phyloP scores from a whole-genome alignment of 2,329 filamentous ascomycete genomes.

The Eutypella sp. region DNA sequence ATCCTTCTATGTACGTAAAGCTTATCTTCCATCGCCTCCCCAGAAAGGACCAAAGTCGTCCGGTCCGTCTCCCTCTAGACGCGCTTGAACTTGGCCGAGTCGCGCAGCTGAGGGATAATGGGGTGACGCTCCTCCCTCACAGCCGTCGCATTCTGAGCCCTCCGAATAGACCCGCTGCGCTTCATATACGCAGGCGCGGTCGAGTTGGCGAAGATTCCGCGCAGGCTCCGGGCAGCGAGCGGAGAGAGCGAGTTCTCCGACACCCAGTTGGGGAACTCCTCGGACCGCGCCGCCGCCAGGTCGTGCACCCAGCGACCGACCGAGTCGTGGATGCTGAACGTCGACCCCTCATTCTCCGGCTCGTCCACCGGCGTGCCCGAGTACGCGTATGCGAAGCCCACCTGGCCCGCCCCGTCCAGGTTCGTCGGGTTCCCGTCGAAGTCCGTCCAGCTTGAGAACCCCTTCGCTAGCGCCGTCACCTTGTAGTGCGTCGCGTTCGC shows the following conservation, averaged over 20 bases:
- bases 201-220: conserved; percentile 7
- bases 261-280: conserved; percentile 29
- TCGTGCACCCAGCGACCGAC: conserved; percentile 37
- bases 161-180: too few relatives aligned
- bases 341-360: conserved; percentile 29
- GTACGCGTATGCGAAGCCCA: conserved; percentile 36
- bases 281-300: conserved; percentile 27
- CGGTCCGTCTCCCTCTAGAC: too few relatives aligned
- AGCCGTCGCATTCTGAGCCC: not conserved
- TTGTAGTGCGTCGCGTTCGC: conserved; percentile 31
- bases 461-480: conserved; percentile 30
- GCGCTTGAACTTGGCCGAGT: not conserved
- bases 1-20: too few relatives aligned
- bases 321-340: conserved; percentile 39
- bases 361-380: conserved; percentile 32
- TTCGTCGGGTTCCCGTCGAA: conserved; percentile 32
- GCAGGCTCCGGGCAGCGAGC: conserved; percentile 7
- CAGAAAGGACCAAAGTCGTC: too few relatives aligned
- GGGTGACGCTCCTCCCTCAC: not conserved
- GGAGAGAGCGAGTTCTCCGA: conserved; percentile 17
- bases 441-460: conserved; percentile 39
- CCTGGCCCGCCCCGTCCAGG: conserved; percentile 33
- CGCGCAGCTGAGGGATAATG: not conserved
- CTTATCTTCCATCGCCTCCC: too few relatives aligned
- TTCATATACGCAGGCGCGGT: conserved; percentile 1